Conservation (phyloP, 306 rosid genomes). For the Sesbania bispinosa region DNA sequence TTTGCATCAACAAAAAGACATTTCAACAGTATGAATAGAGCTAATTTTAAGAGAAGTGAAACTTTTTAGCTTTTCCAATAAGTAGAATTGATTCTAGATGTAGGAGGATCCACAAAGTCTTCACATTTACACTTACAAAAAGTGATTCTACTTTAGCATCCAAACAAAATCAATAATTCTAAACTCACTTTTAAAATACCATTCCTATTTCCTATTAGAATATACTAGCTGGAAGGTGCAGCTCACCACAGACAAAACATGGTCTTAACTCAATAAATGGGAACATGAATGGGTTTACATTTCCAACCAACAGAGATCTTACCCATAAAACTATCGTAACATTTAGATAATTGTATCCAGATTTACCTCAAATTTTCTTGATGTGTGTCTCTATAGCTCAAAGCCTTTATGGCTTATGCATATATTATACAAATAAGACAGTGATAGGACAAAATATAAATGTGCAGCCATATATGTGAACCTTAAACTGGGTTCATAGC, state of each 20-base stretch:
- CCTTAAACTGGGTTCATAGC: background rate
- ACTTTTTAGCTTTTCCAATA: background rate
- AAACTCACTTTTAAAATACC: too few species aligned
- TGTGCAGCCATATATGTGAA: background rate
- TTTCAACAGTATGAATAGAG: too few species aligned
- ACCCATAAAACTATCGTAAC: slow-evolving; percentile 7
- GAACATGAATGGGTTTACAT: slow-evolving; percentile 17
- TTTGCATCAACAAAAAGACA: too few species aligned
- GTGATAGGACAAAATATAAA: background rate
- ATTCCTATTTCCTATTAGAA: too few species aligned
- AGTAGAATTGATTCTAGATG: too few species aligned
- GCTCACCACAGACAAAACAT: slow-evolving; percentile 9
- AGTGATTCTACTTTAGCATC: too few species aligned
- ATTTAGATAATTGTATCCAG: background rate
- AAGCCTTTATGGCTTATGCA: background rate
- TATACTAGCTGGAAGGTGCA: slow-evolving; percentile 5
- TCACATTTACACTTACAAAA: too few species aligned
- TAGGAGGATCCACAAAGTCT: too few species aligned
- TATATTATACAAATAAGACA: background rate
- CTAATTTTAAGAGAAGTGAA: background rate
- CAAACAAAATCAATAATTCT: too few species aligned
- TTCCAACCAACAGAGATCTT: slow-evolving; percentile 16
- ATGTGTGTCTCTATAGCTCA: background rate
- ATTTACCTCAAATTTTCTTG: background rate
- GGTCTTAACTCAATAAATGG: too few species aligned